Evolutionary conservation across 768 basidiomycete genomes (phyloP), one percentile per base, ranked within the genome.

Genomic region (Pisolithus microcarpus): DNA sequence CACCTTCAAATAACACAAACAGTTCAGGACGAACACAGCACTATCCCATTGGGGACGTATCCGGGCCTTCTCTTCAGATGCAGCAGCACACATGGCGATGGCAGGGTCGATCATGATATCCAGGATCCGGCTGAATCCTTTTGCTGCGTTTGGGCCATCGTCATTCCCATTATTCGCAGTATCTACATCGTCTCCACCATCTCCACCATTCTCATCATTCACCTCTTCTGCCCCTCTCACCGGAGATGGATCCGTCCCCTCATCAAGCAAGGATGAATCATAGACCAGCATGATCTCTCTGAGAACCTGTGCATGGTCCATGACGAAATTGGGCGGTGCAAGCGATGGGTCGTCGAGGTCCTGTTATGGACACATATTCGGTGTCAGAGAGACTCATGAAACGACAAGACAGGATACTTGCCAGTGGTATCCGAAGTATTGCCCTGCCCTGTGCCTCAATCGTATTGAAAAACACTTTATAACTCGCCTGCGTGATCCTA

Each of bases 241-340:
- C 30, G 38, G 18, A 7, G 18, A 18, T 34, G 50, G 38, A 63
- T 56, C 43, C 4, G 44, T 37, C 0, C 56, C 53, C 28, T 83
- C 80, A 9, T 82, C 86, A 9, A 92, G 72, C 3, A 46, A 28
- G 94, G 76, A 0, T 0, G 87, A 86, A 31, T 89, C 82, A 65
- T 95, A 94, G 5, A 96, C 92, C 1, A 75, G 68, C 81, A 94
- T 87, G 56, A 96, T 82, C 64, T 97, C 92, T 11, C 87, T 83
- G 8, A 98, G 74, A 51, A 90, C 82, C 54, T 91, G 87, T 0
- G 80, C 76, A 39, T 92, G 84, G 56, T 96, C 91, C 31, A 92
- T 78, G 18, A 98, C 80, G 0, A 78, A 72, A 6, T 85, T 72
- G 0, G 94, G 91, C 1, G 94, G 87, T 2, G 79, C 75, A 6